Base-by-base conservation (phyloP, 306 rosid species). In the Fragaria nilgerrensis region DNA sequence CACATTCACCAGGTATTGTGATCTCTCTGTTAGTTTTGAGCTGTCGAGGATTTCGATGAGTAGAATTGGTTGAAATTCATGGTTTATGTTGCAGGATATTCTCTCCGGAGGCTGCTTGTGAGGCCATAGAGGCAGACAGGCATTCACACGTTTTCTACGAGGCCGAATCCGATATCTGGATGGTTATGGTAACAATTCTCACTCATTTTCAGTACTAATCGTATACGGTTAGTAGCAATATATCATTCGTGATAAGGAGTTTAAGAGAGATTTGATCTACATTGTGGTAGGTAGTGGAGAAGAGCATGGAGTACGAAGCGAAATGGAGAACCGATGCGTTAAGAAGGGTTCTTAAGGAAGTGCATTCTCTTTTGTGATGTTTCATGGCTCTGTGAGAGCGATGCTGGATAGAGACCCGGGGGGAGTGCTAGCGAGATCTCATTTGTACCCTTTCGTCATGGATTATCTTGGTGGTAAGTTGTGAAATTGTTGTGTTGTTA, bases 151-250 rank as follows among this genome's bases (percentile, higher is more conserved):
- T 96, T 3, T 96, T 96, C 75, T 76, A 73, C 55, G 94, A 96
- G 90, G 84, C 96, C 9, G 99, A 96, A 76, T 90, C 94, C 1
- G 98, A 96, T 85, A 92, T 96, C 43, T 96, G 99, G 99, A 91
- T 95, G 85, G 88, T 92, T 61, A 88, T 95, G 97, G 99, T 92
- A 55, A 66, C 27, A 45, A 32, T 66, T 62, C 41, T 68, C 11
- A 6, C 49, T 14, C 22, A 5, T 48, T 65, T n/a, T 22, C 6
- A 37, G 15, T 7, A 14, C 11, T 52, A 44, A 19, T 5, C 13
- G 27, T 59, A 25, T 22, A 52, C 55, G 14, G 55, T 2, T 13
- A 25, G 41, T 50, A 37, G 41, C 7, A 11, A 45, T 45, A 3
- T 48, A 16, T 13, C 16, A 9, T 45, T 15, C 11, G 15, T 45